A percentile compares a stretch with the other conserved stretches of the same genome.
phyloP scores from a whole-genome alignment of 2,329 filamentous ascomycete species.

The Cladophialophora bantiana region DNA sequence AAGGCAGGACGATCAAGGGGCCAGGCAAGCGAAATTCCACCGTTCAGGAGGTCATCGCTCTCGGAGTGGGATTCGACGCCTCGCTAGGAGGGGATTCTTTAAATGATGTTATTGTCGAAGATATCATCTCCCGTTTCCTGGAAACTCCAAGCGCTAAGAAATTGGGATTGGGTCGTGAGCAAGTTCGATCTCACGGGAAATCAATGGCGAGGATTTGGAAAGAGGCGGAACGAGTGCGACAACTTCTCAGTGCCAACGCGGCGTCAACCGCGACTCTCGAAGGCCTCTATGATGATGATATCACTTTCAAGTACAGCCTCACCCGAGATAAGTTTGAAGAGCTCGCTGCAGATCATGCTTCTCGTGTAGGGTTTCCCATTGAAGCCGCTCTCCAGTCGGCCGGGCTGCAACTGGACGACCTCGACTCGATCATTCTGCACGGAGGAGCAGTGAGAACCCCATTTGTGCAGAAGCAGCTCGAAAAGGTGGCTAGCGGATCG shows the following conservation, averaged over 20 bases:
- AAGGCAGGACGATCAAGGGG: slow-evolving; percentile 88
- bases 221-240: slow-evolving; percentile 84
- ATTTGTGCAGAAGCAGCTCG: slow-evolving; percentile 89
- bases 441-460: slow-evolving; percentile 90
- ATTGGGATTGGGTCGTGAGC: slow-evolving; percentile 63
- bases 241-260: slow-evolving; percentile 90
- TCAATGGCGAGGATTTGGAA: slow-evolving; percentile 90
- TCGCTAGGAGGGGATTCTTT: slow-evolving; percentile 88
- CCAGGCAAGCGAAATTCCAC: slow-evolving; percentile 95
- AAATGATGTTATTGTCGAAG: slow-evolving; percentile 85
- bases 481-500: slow-evolving; percentile 72
- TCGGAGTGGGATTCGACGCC: slow-evolving; percentile 87
- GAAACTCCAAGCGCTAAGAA: slow-evolving; percentile 65
- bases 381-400: slow-evolving; percentile 76
- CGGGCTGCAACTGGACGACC: slow-evolving; percentile 73
- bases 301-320: slow-evolving; percentile 93
- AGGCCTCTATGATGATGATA: slow-evolving; percentile 80
- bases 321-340: slow-evolving; percentile 80
- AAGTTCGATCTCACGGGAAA: slow-evolving; percentile 77
- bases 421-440: slow-evolving; percentile 91
- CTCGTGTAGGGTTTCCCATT: slow-evolving; percentile 73
- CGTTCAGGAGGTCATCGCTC: slow-evolving; percentile 88
- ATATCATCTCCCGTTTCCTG: slow-evolving; percentile 83
- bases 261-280: slow-evolving; percentile 84
- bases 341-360: slow-evolving; percentile 71